Base-by-base conservation (phyloP, 1,284 basidiomycete species). In the Peniophora sp. region DNA sequence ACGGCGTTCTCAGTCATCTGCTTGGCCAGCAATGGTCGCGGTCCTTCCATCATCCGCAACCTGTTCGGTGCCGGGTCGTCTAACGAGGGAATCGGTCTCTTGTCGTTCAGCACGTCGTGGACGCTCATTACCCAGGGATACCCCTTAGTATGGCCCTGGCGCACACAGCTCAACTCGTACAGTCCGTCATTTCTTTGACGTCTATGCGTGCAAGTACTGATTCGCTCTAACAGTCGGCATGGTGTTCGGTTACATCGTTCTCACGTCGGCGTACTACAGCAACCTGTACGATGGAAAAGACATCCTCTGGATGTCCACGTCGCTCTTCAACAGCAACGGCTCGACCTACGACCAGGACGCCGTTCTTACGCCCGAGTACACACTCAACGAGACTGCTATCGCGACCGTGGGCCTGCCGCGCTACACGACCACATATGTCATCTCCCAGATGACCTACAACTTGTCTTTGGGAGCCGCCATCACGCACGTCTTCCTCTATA, bases 91-190 rank as follows among this genome's bases (percentile, higher is more conserved):
- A 68, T 77, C 23, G 76, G 76, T 3, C 54, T 78, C 39, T 60
- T 76, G 44, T 74, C 72, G 45, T 75, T 77, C 58, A 63, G 70
- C 51, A 70, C 74, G 22, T 74, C 73, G 47, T 78, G 76, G 75
- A 76, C 75, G 2, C 64, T 79, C 15, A 78, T 79, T 53, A 73
- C 72, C 0, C 77, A 79, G 56, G 76, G 75, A 9, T 70, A 63
- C 47, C 78, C 76, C 1, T 62, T 79, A 66, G 68, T 81, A 64
- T 66, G 73, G 82, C 52, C 72, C 55, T 48, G 69, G 39, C 70
- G 75, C 52, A 78, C 77, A 0, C 76, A 74, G 72, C 57, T 52
- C 64, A 73, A 69, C 59, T 68, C 70, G 12, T 73, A 66, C 60
- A 60, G 72, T 64, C 49, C 46, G 68, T 61, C 9, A 3, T 43